Percentiles rank a stretch among this genome's conserved stretches.
Evolutionary conservation across 2,329 filamentous ascomycete species (phyloP).

Genomic region (Aspergillus fumigatiaffinis): DNA sequence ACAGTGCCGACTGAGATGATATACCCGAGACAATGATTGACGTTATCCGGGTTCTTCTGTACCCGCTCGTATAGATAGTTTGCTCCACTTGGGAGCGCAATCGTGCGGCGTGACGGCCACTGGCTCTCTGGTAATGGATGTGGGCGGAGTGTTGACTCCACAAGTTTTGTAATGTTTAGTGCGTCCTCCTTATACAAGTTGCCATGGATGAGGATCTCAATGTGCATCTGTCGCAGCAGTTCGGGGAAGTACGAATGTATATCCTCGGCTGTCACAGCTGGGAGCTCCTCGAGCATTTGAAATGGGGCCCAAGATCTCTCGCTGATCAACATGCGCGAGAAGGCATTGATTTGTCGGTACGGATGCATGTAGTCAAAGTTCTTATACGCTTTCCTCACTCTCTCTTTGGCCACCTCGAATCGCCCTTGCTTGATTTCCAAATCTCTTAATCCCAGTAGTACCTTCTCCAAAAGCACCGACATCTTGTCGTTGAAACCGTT

Average conservation of each 20-base stretch:
- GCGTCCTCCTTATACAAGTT: slow-evolving; percentile 95
- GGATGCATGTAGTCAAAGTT: slow-evolving; percentile 88
- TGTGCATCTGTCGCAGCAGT: slow-evolving; percentile 75
- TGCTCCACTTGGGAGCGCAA: slow-evolving; percentile 72
- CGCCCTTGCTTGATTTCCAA: slow-evolving; percentile 78
- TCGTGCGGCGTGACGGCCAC: slow-evolving; percentile 71
- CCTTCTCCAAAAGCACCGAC: slow-evolving; percentile 82
- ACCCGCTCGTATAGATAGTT: slow-evolving; percentile 80
- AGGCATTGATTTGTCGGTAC: slow-evolving; percentile 80
- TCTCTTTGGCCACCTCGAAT: slow-evolving; percentile 86
- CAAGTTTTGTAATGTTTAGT: slow-evolving; percentile 74
- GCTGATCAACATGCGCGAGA: slow-evolving; percentile 71
- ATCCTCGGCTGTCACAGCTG: slow-evolving; percentile 51
- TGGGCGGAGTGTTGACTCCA: slow-evolving; percentile 70
- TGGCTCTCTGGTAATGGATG: slow-evolving; percentile 73
- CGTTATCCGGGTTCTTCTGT: slow-evolving; percentile 79
- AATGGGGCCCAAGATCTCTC: slow-evolving; percentile 78
- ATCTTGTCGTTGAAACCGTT: slow-evolving; percentile 97
- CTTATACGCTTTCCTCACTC: slow-evolving; percentile 67
- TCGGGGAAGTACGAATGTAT: slow-evolving; percentile 75
- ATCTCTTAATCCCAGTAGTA: slow-evolving; percentile 75
- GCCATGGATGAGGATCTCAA: slow-evolving; percentile 84
- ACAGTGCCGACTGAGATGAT: slow-evolving; percentile 67
- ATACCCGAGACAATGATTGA: slow-evolving; percentile 83
- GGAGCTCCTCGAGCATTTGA: slow-evolving; percentile 56